Evolutionary conservation across 192 early-diverging fungal genomes (phyloP).

Genomic region (Linnemannia elongata): DNA sequence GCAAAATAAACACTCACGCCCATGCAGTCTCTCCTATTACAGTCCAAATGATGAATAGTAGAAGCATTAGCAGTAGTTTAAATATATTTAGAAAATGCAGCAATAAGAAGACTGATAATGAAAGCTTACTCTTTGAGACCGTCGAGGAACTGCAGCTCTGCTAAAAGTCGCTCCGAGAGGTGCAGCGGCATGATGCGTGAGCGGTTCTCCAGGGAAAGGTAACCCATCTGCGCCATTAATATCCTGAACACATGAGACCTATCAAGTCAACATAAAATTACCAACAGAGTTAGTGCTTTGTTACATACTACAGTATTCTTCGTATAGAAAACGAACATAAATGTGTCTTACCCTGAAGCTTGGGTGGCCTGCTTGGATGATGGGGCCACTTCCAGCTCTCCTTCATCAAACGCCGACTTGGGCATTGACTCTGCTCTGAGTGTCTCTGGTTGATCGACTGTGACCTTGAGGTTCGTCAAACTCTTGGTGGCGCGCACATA

Average conservation of each 20-base stretch:
- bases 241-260: constrained; percentile 70
- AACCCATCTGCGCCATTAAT: constrained; percentile 76
- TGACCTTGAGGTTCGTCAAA: not conserved
- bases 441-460: not conserved
- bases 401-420: constrained; percentile 34
- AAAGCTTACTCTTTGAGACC: constrained; percentile 73
- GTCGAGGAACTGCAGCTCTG: constrained; percentile 76
- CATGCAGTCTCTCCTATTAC: constrained; percentile 76
- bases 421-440: not conserved
- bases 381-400: constrained; percentile 6
- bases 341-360: constrained; percentile 11
- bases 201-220: constrained; percentile 69
- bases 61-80: not conserved
- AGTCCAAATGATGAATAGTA: not conserved
- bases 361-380: not conserved
- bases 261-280: not conserved
- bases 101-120: not conserved
- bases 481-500: constrained; percentile 14
- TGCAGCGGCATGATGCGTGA: constrained; percentile 71
- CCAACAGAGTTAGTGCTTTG: not conserved
- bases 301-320: not conserved
- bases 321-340: not conserved
- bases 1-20: constrained; percentile 75
- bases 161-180: constrained; percentile 72
- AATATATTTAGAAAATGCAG: not conserved